Base-by-base conservation (phyloP, 2,329 filamentous ascomycete genomes). In the Trichoderma endophyticum region DNA sequence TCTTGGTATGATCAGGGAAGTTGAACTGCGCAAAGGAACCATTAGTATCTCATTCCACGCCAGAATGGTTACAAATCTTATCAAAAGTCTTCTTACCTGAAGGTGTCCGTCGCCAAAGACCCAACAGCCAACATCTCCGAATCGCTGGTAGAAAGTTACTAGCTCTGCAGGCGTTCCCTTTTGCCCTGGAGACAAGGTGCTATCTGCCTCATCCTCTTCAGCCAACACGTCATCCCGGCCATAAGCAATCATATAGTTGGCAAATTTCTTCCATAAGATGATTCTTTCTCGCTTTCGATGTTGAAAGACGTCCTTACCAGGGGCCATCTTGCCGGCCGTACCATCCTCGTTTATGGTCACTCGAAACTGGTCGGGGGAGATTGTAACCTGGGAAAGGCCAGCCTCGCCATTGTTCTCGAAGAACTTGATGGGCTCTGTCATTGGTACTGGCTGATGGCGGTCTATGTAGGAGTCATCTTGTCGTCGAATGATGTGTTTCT, bases 1-100 rank as follows among this genome's bases (percentile, higher is more conserved):
- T 88, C 82, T 96, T 96, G 72, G 93, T 95, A 80, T 96, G 93
- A 76, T 96, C 93, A 3, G 93, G 93, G 80, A 96, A 96, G 82
- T 96, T 95, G 82, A 95, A 93, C 88, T 94, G 71, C 15, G 65
- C 15, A n/a, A 39, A 26, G 48, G 30, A 72, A 75, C 18, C 34
- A 15, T 81, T 75, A 81, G 78, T 70, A 26, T 39, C 32, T 28
- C 30, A 51, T 24, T 26, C 15, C 4, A 43, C 6, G 28, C 34
- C 0, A 28, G 9, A 26, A n/a, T 8, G 60, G 15, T 34, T 6
- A 63, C 11, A 4, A 28, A 14, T 12, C 32, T 43, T 57, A 8
- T 7, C 28, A 26, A 5, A 26, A 43, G 48, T 26, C 60, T 32
- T 57, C 79, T 75, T 83, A 91, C 90, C 85, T 93, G 92, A 75